Percentiles rank a stretch among this genome's conserved stretches.
Evolutionary conservation across 1,284 basidiomycete genomes (phyloP).

Genomic region (Cryptococcus depauperatus): DNA sequence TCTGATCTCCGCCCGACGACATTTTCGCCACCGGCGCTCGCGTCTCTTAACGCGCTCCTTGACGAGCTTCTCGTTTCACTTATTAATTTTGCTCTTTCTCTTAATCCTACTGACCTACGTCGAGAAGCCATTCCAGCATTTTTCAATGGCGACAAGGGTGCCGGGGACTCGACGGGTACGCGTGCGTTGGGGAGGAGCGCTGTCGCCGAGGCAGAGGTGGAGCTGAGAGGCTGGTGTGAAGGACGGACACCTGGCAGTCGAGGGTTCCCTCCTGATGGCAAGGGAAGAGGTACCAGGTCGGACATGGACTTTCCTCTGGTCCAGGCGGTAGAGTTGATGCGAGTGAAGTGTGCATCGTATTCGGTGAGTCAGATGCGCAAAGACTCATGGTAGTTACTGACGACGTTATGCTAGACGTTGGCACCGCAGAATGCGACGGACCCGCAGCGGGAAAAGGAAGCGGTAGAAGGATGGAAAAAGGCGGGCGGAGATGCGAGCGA

Average conservation of each 20-base stretch:
- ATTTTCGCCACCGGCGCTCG: slow-evolving; percentile 63
- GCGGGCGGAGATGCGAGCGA: slow-evolving; percentile 37
- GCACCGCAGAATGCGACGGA: slow-evolving; percentile 21
- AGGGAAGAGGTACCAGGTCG: slow-evolving; percentile 26
- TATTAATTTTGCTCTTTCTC: slow-evolving; percentile 61
- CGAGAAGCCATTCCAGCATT: slow-evolving; percentile 58
- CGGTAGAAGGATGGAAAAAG: slow-evolving; percentile 22
- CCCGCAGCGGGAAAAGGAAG: slow-evolving; percentile 10
- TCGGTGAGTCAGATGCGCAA: slow-evolving; percentile 42
- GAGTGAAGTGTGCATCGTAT: slow-evolving; percentile 34
- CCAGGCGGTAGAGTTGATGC: slow-evolving; percentile 37
- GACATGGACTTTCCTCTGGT: slow-evolving; percentile 25
- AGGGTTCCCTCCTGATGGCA: slow-evolving; percentile 28
- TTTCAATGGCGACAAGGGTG: slow-evolving; percentile 51
- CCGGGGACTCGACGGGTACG: slow-evolving; percentile 24
- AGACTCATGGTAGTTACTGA: too few species aligned
- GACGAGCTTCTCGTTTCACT: slow-evolving; percentile 78
- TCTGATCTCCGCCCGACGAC: slow-evolving; percentile 84
- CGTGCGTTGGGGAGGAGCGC: slow-evolving; percentile 71
- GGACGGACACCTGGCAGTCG: slow-evolving; percentile 35
- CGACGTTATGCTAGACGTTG: slow-evolving; percentile 29
- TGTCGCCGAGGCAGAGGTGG: slow-evolving; percentile 82
- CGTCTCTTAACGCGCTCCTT: slow-evolving; percentile 70
- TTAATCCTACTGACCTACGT: slow-evolving; percentile 66
- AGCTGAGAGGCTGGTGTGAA: slow-evolving; percentile 71